phyloP scores from a whole-genome alignment of 805 yeast species.

The Candida takata region DNA sequence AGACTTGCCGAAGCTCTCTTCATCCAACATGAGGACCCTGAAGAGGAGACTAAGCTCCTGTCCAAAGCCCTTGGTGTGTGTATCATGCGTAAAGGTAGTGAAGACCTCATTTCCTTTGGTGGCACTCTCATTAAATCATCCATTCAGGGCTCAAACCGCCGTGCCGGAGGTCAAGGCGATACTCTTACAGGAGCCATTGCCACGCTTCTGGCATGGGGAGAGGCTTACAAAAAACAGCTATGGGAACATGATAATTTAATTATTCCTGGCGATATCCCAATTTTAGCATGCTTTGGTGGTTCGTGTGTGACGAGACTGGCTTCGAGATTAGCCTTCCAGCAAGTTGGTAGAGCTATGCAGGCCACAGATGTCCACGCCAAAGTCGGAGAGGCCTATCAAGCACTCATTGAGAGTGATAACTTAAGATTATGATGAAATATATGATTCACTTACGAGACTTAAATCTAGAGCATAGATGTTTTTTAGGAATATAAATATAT shows the following conservation, averaged over 20 bases:
- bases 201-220: conserved; percentile 74
- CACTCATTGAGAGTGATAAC: conserved; percentile 11
- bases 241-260: conserved; percentile 45
- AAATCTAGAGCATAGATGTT: not conserved
- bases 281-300: conserved; percentile 69
- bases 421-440: conserved; percentile 4
- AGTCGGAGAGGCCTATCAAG: conserved; percentile 54
- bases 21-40: conserved; percentile 17
- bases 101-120: conserved; percentile 57
- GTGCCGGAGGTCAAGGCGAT: conserved; percentile 98
- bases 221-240: conserved; percentile 48
- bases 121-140: conserved; percentile 36
- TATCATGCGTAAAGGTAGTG: conserved; percentile 65
- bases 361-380: conserved; percentile 72
- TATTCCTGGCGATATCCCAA: conserved; percentile 24
- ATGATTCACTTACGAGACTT: too few species aligned
- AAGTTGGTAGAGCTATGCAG: conserved; percentile 72
- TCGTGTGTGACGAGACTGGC: conserved; percentile 60
- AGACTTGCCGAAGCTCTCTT: conserved; percentile 52
- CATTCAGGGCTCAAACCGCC: conserved; percentile 57
- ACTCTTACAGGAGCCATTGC: conserved; percentile 83
- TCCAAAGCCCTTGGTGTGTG: conserved; percentile 49
- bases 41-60: conserved; percentile 29
- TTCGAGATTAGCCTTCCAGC: conserved; percentile 54
- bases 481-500: conserved; percentile 2